phyloP scores from a whole-genome alignment of 73 alveolate genomes.

The Paraurostyla sp. region DNA sequence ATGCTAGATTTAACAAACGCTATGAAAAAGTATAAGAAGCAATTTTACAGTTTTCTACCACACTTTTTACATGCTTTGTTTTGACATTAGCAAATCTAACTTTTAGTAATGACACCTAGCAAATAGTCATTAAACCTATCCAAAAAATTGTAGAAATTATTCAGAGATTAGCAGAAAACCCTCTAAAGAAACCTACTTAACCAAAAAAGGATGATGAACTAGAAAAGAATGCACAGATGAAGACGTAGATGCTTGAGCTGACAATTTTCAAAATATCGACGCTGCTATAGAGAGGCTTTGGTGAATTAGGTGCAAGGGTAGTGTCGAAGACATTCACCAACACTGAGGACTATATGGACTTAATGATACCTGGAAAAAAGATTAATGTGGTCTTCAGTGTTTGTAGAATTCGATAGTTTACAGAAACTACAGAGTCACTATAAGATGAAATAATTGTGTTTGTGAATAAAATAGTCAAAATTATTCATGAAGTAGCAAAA shows the following conservation, averaged over 20 bases:
- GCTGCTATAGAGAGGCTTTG: constrained; percentile 81
- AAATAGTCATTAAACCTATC: constrained; percentile 82
- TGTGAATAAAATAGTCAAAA: constrained; percentile 81
- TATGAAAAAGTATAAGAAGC: constrained; percentile 64
- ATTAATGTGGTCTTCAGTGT: constrained; percentile 71
- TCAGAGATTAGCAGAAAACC: constrained; percentile 83
- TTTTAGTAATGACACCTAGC: constrained; percentile 77
- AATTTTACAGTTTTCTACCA: constrained; percentile 59
- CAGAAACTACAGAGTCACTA: constrained; percentile 81
- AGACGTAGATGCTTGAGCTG: constrained; percentile 78
- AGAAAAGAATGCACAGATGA: constrained; percentile 76
- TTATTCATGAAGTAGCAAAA: constrained; percentile 74
- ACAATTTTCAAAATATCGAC: constrained; percentile 75
- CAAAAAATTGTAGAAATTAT: constrained; percentile 79
- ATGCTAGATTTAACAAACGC: constrained; percentile 68
- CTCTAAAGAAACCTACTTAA: constrained; percentile 67
- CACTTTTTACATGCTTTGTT: constrained; percentile 79
- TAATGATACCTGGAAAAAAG: constrained; percentile 61
- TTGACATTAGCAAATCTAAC: constrained; percentile 74
- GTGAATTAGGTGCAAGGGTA: constrained; percentile 77
- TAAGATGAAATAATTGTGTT: constrained; percentile 83
- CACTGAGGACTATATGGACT: constrained; percentile 61
- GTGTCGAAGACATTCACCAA: constrained; percentile 60
- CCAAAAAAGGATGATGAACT: constrained; percentile 69
- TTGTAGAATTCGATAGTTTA: constrained; percentile 77